These are phyloP conservation scores for Mikania micrantha DNA, from an alignment of 129 eudicot species.

Conservation along the genomic window DNA sequence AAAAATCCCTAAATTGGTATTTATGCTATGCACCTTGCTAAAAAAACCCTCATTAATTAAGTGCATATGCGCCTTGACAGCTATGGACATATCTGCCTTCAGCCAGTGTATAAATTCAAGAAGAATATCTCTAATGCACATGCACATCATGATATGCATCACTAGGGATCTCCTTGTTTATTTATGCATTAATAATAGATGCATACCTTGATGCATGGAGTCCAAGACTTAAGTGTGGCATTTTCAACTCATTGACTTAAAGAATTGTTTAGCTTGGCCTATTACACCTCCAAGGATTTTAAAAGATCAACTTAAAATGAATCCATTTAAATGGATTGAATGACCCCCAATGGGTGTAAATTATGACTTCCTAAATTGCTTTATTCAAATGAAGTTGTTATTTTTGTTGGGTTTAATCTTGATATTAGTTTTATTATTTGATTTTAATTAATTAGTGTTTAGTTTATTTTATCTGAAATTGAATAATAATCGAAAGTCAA, in stretches of 20 bases:
- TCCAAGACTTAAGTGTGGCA: background rate
- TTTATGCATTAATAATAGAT: background rate
- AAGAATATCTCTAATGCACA: background rate
- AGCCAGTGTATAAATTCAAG: background rate
- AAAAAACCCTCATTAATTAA: no score
- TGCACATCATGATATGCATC: slow-evolving; percentile 8
- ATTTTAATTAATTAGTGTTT: no score
- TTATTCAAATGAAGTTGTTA: background rate
- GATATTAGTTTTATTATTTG: no score
- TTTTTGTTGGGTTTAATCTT: no score
- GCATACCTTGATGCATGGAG: background rate
- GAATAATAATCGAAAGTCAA: no score
- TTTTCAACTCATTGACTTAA: background rate
- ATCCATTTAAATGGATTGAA: background rate
- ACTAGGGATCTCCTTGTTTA: background rate
- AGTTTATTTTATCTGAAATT: no score
- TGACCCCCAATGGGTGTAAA: background rate
- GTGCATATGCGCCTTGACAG: no score
- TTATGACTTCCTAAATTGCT: background rate
- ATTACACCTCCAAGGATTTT: background rate
- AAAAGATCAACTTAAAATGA: background rate
- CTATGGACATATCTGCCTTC: background rate
- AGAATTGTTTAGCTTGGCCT: background rate
- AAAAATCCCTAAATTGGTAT: no score
- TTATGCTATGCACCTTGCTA: no score